Conservation (phyloP, 108 stramenopile species). For the Nitzschia sp. region DNA sequence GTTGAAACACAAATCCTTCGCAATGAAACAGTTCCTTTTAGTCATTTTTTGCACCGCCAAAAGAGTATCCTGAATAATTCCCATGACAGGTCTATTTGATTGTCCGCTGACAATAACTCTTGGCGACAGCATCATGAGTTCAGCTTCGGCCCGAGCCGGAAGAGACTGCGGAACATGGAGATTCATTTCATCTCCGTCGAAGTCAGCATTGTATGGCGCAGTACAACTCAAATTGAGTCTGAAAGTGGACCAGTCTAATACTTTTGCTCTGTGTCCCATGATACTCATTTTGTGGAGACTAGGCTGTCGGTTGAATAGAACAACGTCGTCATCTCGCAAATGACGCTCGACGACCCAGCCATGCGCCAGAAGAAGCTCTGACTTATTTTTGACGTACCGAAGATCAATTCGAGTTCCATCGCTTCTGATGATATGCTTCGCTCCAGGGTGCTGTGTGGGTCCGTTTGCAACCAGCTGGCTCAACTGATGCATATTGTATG, state of each 20-base stretch:
- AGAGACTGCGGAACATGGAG: slow-evolving; percentile 97
- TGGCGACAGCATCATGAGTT: slow-evolving; percentile 96
- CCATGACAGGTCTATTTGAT: slow-evolving; percentile 99
- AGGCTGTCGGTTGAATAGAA: slow-evolving; percentile 99
- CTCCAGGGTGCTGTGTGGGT: slow-evolving; percentile 95
- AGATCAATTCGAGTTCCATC: slow-evolving; percentile 95
- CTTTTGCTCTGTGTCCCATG: slow-evolving; percentile 98
- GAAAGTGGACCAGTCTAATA: slow-evolving; percentile 99
- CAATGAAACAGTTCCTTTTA: slow-evolving; percentile 92
- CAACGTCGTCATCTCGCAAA: slow-evolving; percentile 94
- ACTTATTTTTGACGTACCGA: slow-evolving; percentile 93
- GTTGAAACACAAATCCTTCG: slow-evolving; percentile 94
- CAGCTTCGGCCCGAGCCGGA: slow-evolving; percentile 94
- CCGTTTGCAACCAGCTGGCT: slow-evolving; percentile 91
- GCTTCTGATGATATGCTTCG: slow-evolving; percentile 94
- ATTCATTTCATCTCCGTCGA: slow-evolving; percentile 99
- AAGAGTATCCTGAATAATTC: slow-evolving; percentile 97
- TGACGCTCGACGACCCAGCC: slow-evolving; percentile 99
- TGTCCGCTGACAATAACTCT: slow-evolving; percentile 97
- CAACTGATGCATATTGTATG: slow-evolving; percentile 90
- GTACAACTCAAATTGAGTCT: slow-evolving; percentile 98
- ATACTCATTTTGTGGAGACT: slow-evolving; percentile 99
- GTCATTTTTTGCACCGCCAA: slow-evolving; percentile 96
- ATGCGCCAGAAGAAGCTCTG: slow-evolving; percentile 84
- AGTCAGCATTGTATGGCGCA: slow-evolving; percentile 99